Base-by-base conservation (phyloP, 2,329 filamentous ascomycete species). In the Phialemoniopsis sp. region DNA sequence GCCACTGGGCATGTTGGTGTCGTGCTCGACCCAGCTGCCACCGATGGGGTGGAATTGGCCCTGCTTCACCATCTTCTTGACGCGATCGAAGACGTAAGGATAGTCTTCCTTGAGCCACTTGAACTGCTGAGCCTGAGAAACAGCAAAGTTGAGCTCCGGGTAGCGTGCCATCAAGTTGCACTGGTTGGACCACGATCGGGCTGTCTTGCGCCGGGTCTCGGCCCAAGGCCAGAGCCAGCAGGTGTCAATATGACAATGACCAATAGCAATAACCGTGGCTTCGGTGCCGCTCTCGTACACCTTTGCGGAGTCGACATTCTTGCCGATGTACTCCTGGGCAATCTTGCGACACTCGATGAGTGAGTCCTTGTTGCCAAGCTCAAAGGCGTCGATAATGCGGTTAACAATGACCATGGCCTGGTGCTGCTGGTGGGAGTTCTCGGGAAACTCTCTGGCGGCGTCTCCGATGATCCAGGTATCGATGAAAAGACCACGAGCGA, bases 181-280 rank as follows among this genome's bases (percentile, higher is more conserved):
- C 62, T 98, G 93, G 59, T 89, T 97, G 2, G 89, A 91, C 93
- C 93, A 98, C 9, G 90, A 96, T 34, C 93, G 81, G 15, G 85
- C 90, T 21, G 97, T 85, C 69, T 98, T 98, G 55, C 93, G 86
- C 67, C 94, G 96, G 1, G 93, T 97, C 69, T 98, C 93, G 9
- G 86, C 93, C 78, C 89, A 98, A 0, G 93, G 93, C 93, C 93
- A 98, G 29, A 98, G 73, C 93, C 93, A 98, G 64, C 91, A 96
- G 19, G 86, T 95, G 64, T 97, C 93, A 50, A 98, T 98, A 62
- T 98, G 93, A 52, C 93, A 98, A 60, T 98, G 89, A 1, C 93
- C 93, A 48, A 97, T 91, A 29, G 82, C 91, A 52, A 81, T 93
- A 4, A 97, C 87, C 43, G 94, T 73, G 2, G 88, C 80, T 28